Evolutionary conservation across 2,329 filamentous ascomycete species (phyloP).

Genomic region (Ramularia endophylla): DNA sequence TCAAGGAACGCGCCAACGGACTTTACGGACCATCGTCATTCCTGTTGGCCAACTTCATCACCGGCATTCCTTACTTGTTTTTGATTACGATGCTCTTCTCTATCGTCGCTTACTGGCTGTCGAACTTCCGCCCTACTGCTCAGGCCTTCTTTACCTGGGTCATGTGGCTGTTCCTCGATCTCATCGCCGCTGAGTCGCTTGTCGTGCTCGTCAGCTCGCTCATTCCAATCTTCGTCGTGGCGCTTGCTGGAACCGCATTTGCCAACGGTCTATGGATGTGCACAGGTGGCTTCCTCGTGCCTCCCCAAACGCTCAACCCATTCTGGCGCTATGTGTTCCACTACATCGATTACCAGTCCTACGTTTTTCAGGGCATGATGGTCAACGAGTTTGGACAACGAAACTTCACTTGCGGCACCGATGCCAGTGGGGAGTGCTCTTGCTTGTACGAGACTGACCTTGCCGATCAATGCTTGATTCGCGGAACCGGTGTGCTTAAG

Average conservation of each 20-base stretch:
- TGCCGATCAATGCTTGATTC: slow-evolving; percentile 60
- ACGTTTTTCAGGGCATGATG: slow-evolving; percentile 89
- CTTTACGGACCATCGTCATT: slow-evolving; percentile 68
- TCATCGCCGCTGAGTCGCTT: slow-evolving; percentile 73
- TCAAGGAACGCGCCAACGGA: slow-evolving; percentile 73
- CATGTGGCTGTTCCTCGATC: slow-evolving; percentile 78
- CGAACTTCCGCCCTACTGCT: slow-evolving; percentile 62
- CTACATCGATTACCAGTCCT: slow-evolving; percentile 78
- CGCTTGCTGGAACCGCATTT: slow-evolving; percentile 72
- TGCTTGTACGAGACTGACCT: slow-evolving; percentile 68
- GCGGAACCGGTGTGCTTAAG: slow-evolving; percentile 62
- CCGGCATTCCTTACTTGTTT: slow-evolving; percentile 74
- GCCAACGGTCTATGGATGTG: slow-evolving; percentile 86
- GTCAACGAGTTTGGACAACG: slow-evolving; percentile 69
- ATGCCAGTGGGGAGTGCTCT: slow-evolving; percentile 44
- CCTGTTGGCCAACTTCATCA: slow-evolving; percentile 69
- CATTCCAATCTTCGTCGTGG: slow-evolving; percentile 71
- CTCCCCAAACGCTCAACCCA: slow-evolving; percentile 62
- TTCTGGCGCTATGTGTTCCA: slow-evolving; percentile 84
- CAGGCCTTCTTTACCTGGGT: slow-evolving; percentile 69
- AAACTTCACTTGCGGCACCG: slow-evolving; percentile 53
- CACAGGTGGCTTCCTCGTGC: slow-evolving; percentile 73
- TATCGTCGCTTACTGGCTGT: slow-evolving; percentile 69
- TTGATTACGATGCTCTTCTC: slow-evolving; percentile 70
- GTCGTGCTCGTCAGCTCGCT: slow-evolving; percentile 68